Conservation (phyloP, 2,329 filamentous ascomycete genomes). For the Tothia fuscella region DNA sequence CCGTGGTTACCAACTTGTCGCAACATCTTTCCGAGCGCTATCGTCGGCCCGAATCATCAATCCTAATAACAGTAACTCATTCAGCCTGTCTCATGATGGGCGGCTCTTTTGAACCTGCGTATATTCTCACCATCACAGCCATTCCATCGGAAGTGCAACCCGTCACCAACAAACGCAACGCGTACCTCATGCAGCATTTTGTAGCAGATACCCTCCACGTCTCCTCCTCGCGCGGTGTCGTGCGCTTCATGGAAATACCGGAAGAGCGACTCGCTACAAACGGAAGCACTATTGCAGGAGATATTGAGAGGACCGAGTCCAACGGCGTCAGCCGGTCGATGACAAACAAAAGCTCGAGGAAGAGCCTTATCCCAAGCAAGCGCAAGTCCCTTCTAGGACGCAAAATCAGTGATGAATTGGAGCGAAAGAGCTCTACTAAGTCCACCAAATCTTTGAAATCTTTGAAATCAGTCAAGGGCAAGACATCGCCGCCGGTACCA, state of each 20-base stretch:
- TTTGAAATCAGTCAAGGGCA: neutral
- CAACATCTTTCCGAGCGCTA: constrained; percentile 64
- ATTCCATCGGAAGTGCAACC: constrained; percentile 57
- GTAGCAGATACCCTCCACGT: constrained; percentile 62
- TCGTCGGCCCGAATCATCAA: constrained; percentile 57
- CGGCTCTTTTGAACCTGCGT: constrained; percentile 66
- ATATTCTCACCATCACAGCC: constrained; percentile 62
- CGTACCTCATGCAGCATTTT: constrained; percentile 63
- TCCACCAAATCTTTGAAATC: neutral
- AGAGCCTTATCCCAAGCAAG: constrained; percentile 6
- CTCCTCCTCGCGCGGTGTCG: constrained; percentile 50
- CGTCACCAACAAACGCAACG: constrained; percentile 69
- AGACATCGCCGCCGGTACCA: neutral
- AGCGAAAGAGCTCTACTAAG: constrained; percentile 1
- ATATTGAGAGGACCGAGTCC: constrained; percentile 39
- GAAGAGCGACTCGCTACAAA: constrained; percentile 63
- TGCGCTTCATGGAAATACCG: constrained; percentile 57
- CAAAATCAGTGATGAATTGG: neutral
- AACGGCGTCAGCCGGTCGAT: constrained; percentile 3
- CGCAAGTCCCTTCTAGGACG: neutral
- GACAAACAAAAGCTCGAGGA: constrained; percentile 8
- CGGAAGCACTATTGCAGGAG: constrained; percentile 56
- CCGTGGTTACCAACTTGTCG: constrained; percentile 61
- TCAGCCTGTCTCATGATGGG: constrained; percentile 63
- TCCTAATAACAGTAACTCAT: constrained; percentile 67